phyloP scores from a whole-genome alignment of 495 filamentous ascomycete genomes.

The Penicillium subrubescens region DNA sequence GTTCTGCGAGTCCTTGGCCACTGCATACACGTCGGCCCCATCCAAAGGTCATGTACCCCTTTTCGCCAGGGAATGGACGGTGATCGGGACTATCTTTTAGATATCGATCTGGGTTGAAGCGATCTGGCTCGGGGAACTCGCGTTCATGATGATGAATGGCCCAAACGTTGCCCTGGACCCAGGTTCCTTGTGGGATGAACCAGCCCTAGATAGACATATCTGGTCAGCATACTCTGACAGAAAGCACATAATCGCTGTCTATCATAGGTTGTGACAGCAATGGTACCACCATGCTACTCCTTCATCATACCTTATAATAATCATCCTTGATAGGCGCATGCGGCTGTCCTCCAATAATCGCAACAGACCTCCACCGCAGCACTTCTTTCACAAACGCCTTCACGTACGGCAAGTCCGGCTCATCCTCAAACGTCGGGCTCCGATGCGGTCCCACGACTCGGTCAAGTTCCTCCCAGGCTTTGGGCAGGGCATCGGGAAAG shows the following conservation, averaged over 20 bases:
- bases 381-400: constrained; percentile 41
- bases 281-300: too few species aligned
- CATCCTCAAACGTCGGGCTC: constrained; percentile 27
- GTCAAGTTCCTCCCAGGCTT: constrained; percentile 51
- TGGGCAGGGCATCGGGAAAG: constrained; percentile 35
- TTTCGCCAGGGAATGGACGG: constrained; percentile 56
- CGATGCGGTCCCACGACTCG: constrained; percentile 22
- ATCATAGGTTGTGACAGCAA: too few species aligned
- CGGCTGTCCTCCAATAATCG: constrained; percentile 46
- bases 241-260: too few species aligned
- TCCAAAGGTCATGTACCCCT: constrained; percentile 65
- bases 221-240: constrained; percentile 4
- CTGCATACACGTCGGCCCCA: constrained; percentile 41
- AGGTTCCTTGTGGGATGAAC: constrained; percentile 25
- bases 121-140: constrained; percentile 47
- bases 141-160: constrained; percentile 46
- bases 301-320: constrained; percentile 36
- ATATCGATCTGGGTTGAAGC: constrained; percentile 34
- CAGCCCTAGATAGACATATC: constrained; percentile 19
- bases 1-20: constrained; percentile 46
- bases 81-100: constrained; percentile 34
- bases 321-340: constrained; percentile 57
- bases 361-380: constrained; percentile 39
- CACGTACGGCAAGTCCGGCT: constrained; percentile 35
- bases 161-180: constrained; percentile 32